A percentile compares a stretch with the other conserved stretches of the same genome.
Evolutionary conservation across 768 basidiomycete species (phyloP).

Genomic region (Panaeolus cyanescens): DNA sequence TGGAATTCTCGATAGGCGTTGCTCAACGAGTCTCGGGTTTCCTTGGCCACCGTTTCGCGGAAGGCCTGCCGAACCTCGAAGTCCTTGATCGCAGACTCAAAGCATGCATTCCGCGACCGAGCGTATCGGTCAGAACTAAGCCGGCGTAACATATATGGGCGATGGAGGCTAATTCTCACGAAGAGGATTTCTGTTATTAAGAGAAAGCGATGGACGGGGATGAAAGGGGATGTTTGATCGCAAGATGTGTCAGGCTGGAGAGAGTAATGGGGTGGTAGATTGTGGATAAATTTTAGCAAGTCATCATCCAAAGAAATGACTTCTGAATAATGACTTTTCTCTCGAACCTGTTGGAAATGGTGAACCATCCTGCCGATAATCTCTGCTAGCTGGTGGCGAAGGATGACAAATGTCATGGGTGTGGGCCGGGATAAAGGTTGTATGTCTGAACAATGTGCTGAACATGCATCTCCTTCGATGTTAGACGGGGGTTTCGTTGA

Average conservation of each 20-base stretch:
- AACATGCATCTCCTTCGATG: slow-evolving; percentile 59
- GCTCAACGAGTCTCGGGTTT: slow-evolving; percentile 69
- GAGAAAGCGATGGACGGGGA: slow-evolving; percentile 86
- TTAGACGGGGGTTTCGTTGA: slow-evolving; percentile 80
- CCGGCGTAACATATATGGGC: slow-evolving; percentile 84
- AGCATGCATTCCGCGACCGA: slow-evolving; percentile 83
- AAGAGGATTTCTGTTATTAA: slow-evolving; percentile 89
- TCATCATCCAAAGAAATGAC: slow-evolving; percentile 84
- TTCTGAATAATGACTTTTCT: slow-evolving; percentile 80
- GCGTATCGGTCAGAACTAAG: slow-evolving; percentile 79
- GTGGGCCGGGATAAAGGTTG: slow-evolving; percentile 73
- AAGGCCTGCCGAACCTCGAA: slow-evolving; percentile 78
- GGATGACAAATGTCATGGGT: slow-evolving; percentile 83
- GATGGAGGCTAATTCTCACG: slow-evolving; percentile 80
- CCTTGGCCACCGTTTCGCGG: slow-evolving; percentile 58
- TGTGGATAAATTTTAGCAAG: slow-evolving; percentile 71
- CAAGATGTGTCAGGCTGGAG: slow-evolving; percentile 76
- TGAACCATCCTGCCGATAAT: slow-evolving; percentile 92
- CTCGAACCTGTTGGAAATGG: slow-evolving; percentile 87
- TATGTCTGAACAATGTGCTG: slow-evolving; percentile 46
- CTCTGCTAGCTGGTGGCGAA: slow-evolving; percentile 77
- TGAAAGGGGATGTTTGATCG: slow-evolving; percentile 63
- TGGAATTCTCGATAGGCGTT: slow-evolving; percentile 89
- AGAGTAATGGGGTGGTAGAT: slow-evolving; percentile 79
- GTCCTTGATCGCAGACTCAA: slow-evolving; percentile 88